Base-by-base conservation (phyloP, 179 eudicot genomes). In the Vitellaria paradoxa region DNA sequence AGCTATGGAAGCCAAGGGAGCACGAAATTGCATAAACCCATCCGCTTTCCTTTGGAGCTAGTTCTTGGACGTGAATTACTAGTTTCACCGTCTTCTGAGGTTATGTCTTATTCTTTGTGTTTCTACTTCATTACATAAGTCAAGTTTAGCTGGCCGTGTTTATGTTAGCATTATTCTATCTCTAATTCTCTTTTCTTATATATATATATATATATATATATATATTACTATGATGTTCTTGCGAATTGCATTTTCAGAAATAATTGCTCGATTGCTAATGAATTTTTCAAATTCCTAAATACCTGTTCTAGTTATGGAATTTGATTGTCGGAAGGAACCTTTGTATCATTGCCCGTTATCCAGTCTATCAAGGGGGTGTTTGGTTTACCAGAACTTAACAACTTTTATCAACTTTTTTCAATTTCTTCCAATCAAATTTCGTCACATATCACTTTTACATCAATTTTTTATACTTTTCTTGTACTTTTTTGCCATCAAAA, bases 1-100 rank as follows among this genome's bases (percentile, higher is more conserved):
- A 85, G 96, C 82, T 94, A 91, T 83, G 92, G 89, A 78, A 90
- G 82, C 81, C 83, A 85, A 79, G 99, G 99, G 86, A 91, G 98
- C 83, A 87, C 96, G 63, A 96, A 93, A 74, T 75, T 96, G 87
- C 91, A 89, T 78, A 96, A 93, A 84, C 87, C 96, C 37, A 84
- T 93, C 5, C 91, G 75, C 78, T 91, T 96, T 79, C 94, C 98
- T 74, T 91, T 88, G 78, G 93, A 93, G 73, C 82, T 96, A 68
- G 86, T 85, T 42, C 77, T 96, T 73, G 86, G 84, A 42, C 91
- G 98, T 71, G 93, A 93, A 65, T 85, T 96, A 76, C 93, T 93
- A 42, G 89, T 87, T 81, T 89, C 98, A 55, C 75, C 98, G 6
- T 75, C 89, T 40, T 82, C 73, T 72, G 96, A 93, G 98, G 99